A percentile compares a stretch with the other conserved stretches of the same genome.
Conservation (phyloP, 108 stramenopile species). For the Heterococcus sp. region DNA sequence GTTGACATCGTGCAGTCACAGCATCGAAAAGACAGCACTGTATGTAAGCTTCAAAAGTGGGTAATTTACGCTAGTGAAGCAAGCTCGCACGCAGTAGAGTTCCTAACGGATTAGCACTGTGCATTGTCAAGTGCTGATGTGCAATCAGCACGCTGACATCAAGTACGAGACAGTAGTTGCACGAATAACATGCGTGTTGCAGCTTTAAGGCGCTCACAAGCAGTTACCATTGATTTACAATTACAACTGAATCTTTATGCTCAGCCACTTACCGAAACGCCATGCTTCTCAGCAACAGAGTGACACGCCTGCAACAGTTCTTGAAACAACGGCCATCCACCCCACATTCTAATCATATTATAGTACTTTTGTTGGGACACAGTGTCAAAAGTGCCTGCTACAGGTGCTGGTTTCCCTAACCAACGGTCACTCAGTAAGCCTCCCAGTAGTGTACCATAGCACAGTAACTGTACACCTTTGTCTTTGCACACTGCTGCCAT, state of each 20-base stretch:
- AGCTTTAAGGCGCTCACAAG: no score
- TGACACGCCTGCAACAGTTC: conserved; percentile 9
- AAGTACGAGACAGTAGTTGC: no score
- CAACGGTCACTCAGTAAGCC: conserved; percentile 32
- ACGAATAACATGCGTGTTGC: no score
- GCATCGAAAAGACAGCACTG: no score
- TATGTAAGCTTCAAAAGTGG: no score
- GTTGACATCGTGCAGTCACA: conserved; percentile 20
- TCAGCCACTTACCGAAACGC: conserved; percentile 22
- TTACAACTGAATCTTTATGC: conserved; percentile 19
- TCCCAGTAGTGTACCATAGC: conserved; percentile 34
- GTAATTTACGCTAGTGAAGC: no score
- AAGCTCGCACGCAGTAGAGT: no score
- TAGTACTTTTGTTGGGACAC: conserved; percentile 37
- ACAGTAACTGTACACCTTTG: conserved; percentile 11
- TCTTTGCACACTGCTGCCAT: conserved; percentile 17
- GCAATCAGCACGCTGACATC: no score
- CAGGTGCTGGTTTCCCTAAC: conserved; percentile 8
- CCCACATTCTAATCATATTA: conserved; percentile 35
- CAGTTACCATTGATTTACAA: no score
- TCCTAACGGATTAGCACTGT: no score
- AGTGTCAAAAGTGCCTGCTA: conserved; percentile 14
- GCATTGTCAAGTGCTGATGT: no score
- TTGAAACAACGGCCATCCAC: conserved; percentile 37
- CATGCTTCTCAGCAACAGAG: conserved; percentile 28